phyloP scores from a whole-genome alignment of 805 yeast genomes.

The Wickerhamomyces subpelliculosus region DNA sequence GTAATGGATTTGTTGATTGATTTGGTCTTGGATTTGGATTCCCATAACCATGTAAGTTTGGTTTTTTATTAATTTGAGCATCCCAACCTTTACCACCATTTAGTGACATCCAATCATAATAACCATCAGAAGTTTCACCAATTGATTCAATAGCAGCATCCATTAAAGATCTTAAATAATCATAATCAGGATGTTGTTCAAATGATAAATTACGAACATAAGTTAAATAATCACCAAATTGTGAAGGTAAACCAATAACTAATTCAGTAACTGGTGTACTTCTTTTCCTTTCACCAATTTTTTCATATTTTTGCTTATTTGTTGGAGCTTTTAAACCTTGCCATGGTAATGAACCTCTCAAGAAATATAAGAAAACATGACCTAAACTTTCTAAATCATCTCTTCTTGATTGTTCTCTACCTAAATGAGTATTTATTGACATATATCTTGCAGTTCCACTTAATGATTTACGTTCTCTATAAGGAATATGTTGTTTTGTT shows the following conservation, averaged over 20 bases:
- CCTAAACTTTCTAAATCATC: slow-evolving; percentile 96
- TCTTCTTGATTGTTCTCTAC: slow-evolving; percentile 93
- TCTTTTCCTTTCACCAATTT: slow-evolving; percentile 94
- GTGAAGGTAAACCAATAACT: slow-evolving; percentile 68
- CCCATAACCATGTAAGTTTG: slow-evolving; percentile 93
- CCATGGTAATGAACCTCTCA: slow-evolving; percentile 96
- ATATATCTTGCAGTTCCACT: slow-evolving; percentile 99
- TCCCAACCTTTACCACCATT: slow-evolving; percentile 98
- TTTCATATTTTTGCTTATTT: slow-evolving; percentile 94
- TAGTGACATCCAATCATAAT: slow-evolving; percentile 96
- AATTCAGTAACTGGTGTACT: slow-evolving; percentile 80
- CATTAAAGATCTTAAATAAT: slow-evolving; percentile 71
- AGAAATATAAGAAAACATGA: slow-evolving; percentile 91
- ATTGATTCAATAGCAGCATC: slow-evolving; percentile 69
- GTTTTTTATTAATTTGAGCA: slow-evolving; percentile 78
- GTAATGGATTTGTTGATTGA: slow-evolving; percentile 13
- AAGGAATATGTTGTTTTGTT: slow-evolving; percentile 92
- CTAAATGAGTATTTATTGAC: slow-evolving; percentile 96
- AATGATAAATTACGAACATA: slow-evolving; percentile 84
- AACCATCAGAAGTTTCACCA: slow-evolving; percentile 73
- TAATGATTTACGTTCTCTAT: slow-evolving; percentile 89
- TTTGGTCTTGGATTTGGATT: slow-evolving; percentile 66
- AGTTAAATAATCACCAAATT: slow-evolving; percentile 86
- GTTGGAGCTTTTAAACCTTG: slow-evolving; percentile 98
- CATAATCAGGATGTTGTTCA: slow-evolving; percentile 93